Conservation (phyloP, 768 basidiomycete species). For the Candolleomyces efflorescens region DNA sequence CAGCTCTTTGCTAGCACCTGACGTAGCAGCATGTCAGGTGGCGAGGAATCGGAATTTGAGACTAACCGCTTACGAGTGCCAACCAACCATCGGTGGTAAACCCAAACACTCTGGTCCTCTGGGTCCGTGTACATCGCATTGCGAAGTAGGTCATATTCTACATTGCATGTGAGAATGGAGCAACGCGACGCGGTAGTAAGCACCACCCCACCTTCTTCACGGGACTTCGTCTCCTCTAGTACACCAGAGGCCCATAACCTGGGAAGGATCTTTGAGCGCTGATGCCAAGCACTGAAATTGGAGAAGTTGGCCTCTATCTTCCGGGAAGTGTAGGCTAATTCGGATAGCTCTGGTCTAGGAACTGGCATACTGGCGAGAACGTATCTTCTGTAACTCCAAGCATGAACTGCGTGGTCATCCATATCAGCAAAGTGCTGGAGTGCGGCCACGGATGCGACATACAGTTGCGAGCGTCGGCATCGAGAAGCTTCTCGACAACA, state of each 20-base stretch:
- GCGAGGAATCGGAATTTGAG: neutral
- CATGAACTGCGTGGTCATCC: conserved; percentile 58
- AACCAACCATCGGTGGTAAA: conserved; percentile 97
- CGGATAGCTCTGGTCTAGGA: conserved; percentile 52
- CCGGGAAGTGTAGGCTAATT: conserved; percentile 78
- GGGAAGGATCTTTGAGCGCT: conserved; percentile 77
- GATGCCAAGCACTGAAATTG: conserved; percentile 99
- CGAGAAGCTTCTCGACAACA: conserved; percentile 90
- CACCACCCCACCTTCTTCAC: conserved; percentile 58
- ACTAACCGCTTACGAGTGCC: conserved; percentile 53
- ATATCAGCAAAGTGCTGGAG: neutral
- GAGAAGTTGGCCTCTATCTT: conserved; percentile 96
- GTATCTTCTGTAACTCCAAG: conserved; percentile 93
- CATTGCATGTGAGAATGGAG: neutral
- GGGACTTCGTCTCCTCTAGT: conserved; percentile 48
- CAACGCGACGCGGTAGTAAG: neutral
- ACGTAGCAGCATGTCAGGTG: neutral
- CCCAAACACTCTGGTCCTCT: conserved; percentile 94
- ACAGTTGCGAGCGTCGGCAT: conserved; percentile 93
- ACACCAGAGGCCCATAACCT: conserved; percentile 60
- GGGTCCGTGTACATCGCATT: conserved; percentile 98
- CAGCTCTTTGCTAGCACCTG: conserved; percentile 55
- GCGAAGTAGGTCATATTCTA: conserved; percentile 89
- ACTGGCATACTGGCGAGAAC: conserved; percentile 68
- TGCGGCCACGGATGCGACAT: conserved; percentile 20